A percentile compares a stretch with the other conserved stretches of the same genome.
These are phyloP conservation scores for Penicillium lividum DNA, from an alignment of 495 filamentous ascomycete species.

Conservation along the genomic window DNA sequence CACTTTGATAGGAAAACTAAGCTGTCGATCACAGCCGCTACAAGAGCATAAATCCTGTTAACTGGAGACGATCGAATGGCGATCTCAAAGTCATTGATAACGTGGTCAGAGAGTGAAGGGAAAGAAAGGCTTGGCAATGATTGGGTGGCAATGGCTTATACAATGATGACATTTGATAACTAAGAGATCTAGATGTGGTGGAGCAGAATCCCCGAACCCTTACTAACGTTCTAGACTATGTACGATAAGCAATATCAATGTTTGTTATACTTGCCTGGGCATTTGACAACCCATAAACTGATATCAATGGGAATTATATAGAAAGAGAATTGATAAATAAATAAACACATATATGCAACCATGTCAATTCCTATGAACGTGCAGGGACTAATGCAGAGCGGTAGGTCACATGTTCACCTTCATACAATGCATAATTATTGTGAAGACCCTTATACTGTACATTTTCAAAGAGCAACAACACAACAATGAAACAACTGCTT, in stretches of 20 bases:
- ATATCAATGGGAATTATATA: no score
- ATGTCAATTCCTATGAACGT: no score
- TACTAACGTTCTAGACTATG: neutral
- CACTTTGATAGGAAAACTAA: neutral
- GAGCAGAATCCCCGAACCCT: neutral
- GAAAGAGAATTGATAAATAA: neutral
- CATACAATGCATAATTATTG: no score
- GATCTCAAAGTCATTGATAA: neutral
- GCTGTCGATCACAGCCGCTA: conserved; percentile 9
- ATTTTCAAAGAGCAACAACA: no score
- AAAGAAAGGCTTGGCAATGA: neutral
- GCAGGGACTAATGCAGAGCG: no score
- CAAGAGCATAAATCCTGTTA: neutral
- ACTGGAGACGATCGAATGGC: neutral
- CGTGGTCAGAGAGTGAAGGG: neutral
- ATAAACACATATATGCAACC: neutral
- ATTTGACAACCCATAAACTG: no score
- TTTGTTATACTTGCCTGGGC: no score
- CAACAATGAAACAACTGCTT: no score
- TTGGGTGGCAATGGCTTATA: neutral
- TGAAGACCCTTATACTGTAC: no score
- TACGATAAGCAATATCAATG: no score
- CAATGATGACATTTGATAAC: neutral
- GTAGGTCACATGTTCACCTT: no score
- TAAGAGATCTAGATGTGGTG: neutral